These are phyloP conservation scores for Rhizopogon rudus DNA, from an alignment of 768 basidiomycete species.

Conservation along the genomic window DNA sequence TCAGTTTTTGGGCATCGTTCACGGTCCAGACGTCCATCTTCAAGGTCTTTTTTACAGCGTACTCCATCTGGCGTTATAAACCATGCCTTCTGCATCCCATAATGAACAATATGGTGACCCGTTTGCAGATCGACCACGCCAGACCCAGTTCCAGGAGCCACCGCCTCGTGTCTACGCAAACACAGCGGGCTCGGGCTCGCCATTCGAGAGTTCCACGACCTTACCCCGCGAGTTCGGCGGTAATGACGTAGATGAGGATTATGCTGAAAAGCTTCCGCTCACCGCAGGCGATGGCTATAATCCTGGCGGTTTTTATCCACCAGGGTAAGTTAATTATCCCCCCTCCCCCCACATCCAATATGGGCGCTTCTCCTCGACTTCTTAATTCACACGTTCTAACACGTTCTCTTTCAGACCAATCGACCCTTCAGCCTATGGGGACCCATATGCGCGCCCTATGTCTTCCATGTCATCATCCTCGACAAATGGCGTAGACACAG, in stretches of 20 bases:
- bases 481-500: slow-evolving; percentile 53
- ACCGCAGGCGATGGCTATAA: slow-evolving; percentile 51
- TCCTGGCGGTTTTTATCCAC: slow-evolving; percentile 67
- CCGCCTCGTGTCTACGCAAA: slow-evolving; percentile 40
- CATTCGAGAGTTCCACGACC: slow-evolving; percentile 55
- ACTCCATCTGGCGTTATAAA: not conserved
- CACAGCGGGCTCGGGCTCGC: slow-evolving; percentile 31
- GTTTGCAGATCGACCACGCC: slow-evolving; percentile 64
- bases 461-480: slow-evolving; percentile 51
- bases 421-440: slow-evolving; percentile 61
- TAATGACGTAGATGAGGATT: slow-evolving; percentile 61
- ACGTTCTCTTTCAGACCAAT: slow-evolving; percentile 28
- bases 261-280: slow-evolving; percentile 72
- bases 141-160: slow-evolving; percentile 55
- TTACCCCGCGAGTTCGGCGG: slow-evolving; percentile 50
- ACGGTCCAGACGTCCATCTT: not conserved
- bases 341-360: not conserved
- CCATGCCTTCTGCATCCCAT: slow-evolving; percentile 24
- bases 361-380: slow-evolving; percentile 2
- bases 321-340: slow-evolving; percentile 44
- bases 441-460: slow-evolving; percentile 55
- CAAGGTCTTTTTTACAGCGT: not conserved
- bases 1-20: slow-evolving; percentile 7
- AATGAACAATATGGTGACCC: slow-evolving; percentile 52
- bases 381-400: slow-evolving; percentile 9